Evolutionary conservation across 176 grass and related monocot species (phyloP), one percentile per base, ranked within the genome.

Genomic region (Leersia perrieri): DNA sequence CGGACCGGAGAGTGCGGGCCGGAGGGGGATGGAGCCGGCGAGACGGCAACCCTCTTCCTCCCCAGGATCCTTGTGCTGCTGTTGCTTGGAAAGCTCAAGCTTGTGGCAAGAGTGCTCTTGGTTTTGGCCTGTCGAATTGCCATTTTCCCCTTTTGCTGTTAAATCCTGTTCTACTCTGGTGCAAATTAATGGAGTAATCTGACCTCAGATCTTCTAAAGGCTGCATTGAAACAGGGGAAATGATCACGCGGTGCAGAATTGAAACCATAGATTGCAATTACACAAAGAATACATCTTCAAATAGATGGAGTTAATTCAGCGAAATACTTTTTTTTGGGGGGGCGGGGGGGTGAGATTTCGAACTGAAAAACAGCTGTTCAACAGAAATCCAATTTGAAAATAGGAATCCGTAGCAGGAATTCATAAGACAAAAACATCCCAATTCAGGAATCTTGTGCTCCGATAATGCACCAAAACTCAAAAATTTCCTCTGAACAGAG

Each of bases 41-140:
- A 82, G 68, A 89, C 40, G n/a, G 64, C 82, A 51, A 99, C 72
- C 64, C 97, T 87, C 82, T 96, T 99, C 77, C 90, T 82, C 58
- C 93, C 87, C 16, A 95, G 41, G 70, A 91, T 91, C 28, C 86
- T 78, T 7, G 97, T 88, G 53, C 84, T 82, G 55, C 83, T 80
- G 65, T 84, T 89, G 53, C 84, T 68, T 3, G 78, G 62, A 23
- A 89, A 87, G 71, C 78, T 83, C 78, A 85, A 73, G 77, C 79
- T 66, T 1, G 86, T 79, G 36, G 88, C 39, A 0, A 86, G 55
- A 41, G 87, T 60, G n/a, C 78, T 86, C 77, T 88, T 77, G 31
- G 40, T 40, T 33, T 79, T 78, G n/a, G 36, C 82, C 74, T 80
- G 73, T 60, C 84, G 73, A 81, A 93, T 68, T 85, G 90, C 92